Evolutionary conservation across 306 rosid genomes (phyloP), one percentile per base, ranked within the genome.

Genomic region (Rubus parviflorus): DNA sequence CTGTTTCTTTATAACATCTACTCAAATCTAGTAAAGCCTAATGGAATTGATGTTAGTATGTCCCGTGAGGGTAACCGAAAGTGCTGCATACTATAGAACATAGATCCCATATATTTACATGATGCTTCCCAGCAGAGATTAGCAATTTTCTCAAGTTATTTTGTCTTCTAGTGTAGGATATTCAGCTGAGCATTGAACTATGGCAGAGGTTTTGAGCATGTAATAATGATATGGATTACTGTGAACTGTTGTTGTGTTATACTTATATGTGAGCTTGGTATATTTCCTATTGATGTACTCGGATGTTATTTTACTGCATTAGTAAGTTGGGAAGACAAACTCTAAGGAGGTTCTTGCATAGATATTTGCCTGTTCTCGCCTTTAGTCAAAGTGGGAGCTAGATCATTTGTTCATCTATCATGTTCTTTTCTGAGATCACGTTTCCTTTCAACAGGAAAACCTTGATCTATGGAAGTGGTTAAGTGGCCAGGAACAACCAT

Each of bases 401-500:
- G 57, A 13, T 40, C 17, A 13, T 13, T 11, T 45, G 53, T 35
- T 56, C 4, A 48, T 49, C 13, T 40, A 15, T 54, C 8, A n/a
- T 19, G 17, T 58, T 12, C 9, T 46, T 40, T 49, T 23, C 58
- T 74, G 11, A 75, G 75, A 46, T 76, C 11, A 5, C 67, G 37
- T 60, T 84, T 77, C 70, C 73, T 45, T 72, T 80, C 40, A 83
- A 49, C 83, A 92, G 98, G 96, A 94, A 82, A 92, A 94, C 79
- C 98, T 97, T 42, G 93, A 92, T 84, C 82, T 94, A 72, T 94
- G 96, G 98, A 90, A 79, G 80, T 94, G 98, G 98, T 52, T 94
- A 75, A 87, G 87, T 49, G 95, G 96, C 70, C 97, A 92, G 83
- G 97, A 92, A 78, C 88, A 86, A 74, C 90, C 97, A 53, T 97